Evolutionary conservation across 2,329 filamentous ascomycete genomes (phyloP).

Genomic region (Arthrinium puccinioides): DNA sequence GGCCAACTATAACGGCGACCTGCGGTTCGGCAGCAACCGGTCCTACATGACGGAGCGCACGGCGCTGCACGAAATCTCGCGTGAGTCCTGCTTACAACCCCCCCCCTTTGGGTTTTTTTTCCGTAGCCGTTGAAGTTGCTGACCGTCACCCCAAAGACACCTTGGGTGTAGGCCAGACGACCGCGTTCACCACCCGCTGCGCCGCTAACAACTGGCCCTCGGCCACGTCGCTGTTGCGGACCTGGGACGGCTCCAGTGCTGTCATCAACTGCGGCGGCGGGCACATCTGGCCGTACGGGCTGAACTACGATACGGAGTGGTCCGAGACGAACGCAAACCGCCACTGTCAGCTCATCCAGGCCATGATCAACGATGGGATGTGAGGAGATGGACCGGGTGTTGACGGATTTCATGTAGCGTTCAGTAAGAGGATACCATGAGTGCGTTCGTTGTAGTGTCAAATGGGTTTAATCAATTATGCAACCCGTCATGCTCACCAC

Average conservation of each 20-base stretch:
- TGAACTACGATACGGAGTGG: conserved; percentile 36
- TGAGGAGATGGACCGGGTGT: too few species aligned
- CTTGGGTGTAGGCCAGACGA: conserved; percentile 37
- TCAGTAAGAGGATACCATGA: too few species aligned
- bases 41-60: conserved; percentile 41
- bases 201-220: conserved; percentile 32
- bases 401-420: too few species aligned
- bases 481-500: too few species aligned
- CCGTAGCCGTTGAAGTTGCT: too few species aligned
- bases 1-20: conserved; percentile 35
- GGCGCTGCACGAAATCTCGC: conserved; percentile 39
- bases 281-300: conserved; percentile 32
- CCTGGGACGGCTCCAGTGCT: conserved; percentile 29
- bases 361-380: conserved; percentile 37
- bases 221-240: conserved; percentile 29
- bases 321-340: conserved; percentile 35
- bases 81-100: too few species aligned
- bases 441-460: too few species aligned
- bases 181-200: conserved; percentile 30
- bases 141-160: too few species aligned
- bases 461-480: too few species aligned
- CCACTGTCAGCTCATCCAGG: conserved; percentile 34
- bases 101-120: too few species aligned
- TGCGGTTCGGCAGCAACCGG: conserved; percentile 38
- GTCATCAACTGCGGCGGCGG: conserved; percentile 25